Conservation (phyloP, 352 stramenopile genomes). For the Globisporangium spiculum region DNA sequence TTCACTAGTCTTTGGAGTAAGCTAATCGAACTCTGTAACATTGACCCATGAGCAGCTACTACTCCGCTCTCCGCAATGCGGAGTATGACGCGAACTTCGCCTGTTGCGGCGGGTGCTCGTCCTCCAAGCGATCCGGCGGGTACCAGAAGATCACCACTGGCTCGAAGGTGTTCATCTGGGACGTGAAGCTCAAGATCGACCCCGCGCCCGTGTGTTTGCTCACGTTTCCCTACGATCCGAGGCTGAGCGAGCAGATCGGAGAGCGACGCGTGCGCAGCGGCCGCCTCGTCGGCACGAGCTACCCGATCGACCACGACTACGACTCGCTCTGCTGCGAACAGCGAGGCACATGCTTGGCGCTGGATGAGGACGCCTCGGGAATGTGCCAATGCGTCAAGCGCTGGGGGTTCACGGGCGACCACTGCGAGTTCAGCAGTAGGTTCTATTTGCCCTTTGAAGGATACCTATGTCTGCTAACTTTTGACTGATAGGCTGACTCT, state of each 20-base stretch:
- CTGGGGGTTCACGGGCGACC: conserved; percentile 65
- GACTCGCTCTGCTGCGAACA: conserved; percentile 70
- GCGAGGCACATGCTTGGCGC: conserved; percentile 36
- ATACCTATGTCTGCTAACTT: background rate
- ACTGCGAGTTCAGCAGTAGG: conserved; percentile 63
- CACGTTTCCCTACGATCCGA: conserved; percentile 65
- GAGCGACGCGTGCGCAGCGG: conserved; percentile 61
- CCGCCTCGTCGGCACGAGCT: conserved; percentile 51
- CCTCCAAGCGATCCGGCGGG: conserved; percentile 40
- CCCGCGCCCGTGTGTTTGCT: conserved; percentile 36
- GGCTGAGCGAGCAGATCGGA: conserved; percentile 52
- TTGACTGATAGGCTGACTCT: background rate
- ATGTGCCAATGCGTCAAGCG: conserved; percentile 61
- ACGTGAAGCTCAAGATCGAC: conserved; percentile 55
- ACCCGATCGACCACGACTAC: conserved; percentile 73
- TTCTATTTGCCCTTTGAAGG: background rate
- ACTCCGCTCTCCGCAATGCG: background rate
- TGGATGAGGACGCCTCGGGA: conserved; percentile 58
- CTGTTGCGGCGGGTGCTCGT: conserved; percentile 72
- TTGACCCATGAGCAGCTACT: conserved; percentile 3
- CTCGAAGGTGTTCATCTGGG: conserved; percentile 65
- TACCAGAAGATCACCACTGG: conserved; percentile 46
- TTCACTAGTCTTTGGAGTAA: background rate
- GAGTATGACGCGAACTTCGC: conserved; percentile 53
- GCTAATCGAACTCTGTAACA: background rate